Evolutionary conservation across 179 eudicot genomes (phyloP), one percentile per base, ranked within the genome.

Genomic region (Actinidia arguta): DNA sequence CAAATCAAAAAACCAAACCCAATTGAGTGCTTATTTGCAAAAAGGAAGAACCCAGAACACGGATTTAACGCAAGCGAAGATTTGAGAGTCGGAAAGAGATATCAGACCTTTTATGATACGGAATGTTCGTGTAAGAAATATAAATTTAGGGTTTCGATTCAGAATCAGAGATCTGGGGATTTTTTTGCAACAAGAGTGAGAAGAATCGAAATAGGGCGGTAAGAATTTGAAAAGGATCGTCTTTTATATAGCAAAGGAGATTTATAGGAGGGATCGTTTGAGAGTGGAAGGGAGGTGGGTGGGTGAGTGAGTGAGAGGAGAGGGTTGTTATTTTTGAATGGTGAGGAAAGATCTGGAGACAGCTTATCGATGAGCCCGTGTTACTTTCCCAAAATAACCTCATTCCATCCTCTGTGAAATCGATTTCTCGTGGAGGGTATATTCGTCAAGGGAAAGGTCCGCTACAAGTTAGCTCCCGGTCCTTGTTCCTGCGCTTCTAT

Each of bases 191-290:
- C 17, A 27, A 5, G 42, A 55, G 10, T 13, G 22, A 25, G 39
- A 47, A 58, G 12, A 59, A 46, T 73, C 3, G 61, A 39, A 64
- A 46, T 22, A 39, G 66, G 59, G 83, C 83, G 83, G 78, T 50
- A 70, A 52, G 84, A 62, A 51, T 81, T 84, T 80, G 81, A 84
- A 84, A 77, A 46, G 20, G 24, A 13, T 51, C 20, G 73, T 80
- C 81, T 80, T 84, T 80, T 84, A 84, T 84, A 81, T 2, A 48
- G 47, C 14, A 20, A 47, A 25, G 48, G n/a, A 61, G 72, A 81
- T 72, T 73, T 71, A 81, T 55, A 79, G 9, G 50, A 51, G 27
- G 12, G 62, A 52, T 10, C 27, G 73, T 61, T 64, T 67, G 75
- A 36, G 75, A 79, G 76, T 31, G 75, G 8, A 17, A 16, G 59